Base-by-base conservation (phyloP, 176 grass and related monocot genomes). In the bread wheat (Triticum aestivum) region DNA sequence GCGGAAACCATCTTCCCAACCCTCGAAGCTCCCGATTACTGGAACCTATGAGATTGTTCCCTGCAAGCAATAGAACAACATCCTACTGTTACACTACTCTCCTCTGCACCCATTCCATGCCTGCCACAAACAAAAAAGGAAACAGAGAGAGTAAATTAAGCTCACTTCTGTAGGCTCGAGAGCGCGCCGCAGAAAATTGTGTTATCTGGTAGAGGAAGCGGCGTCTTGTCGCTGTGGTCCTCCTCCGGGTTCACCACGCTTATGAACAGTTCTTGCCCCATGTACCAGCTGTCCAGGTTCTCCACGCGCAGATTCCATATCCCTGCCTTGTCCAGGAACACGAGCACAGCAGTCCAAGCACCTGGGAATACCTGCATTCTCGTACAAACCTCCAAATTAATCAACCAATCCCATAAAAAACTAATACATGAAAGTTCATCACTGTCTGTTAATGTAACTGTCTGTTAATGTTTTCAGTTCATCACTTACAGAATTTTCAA, bases 291-390 rank as follows among this genome's bases (percentile, higher is more conserved):
- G 71, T 98, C 90, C 47, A 98, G 91, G 72, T 98, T 98, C 85
- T 96, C 88, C 20, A 88, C 88, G 8, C 90, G 89, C 81, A 98
- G 33, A 74, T 98, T 98, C 96, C 96, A 96, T 86, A 98, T 94
- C 12, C 96, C 96, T 21, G 89, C 92, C 44, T 98, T 98, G 78
- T 98, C 96, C 86, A 98, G 78, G 85, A 96, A 98, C 12, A 98
- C 93, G 24, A 98, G 88, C 70, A 96, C 88, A 61, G 96, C 90
- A 2, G 92, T 94, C 96, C 96, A 98, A 83, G 96, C 96, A 79
- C 93, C 96, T 33, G 96, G 90, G 82, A 92, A 98, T 65, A 98
- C 96, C 96, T 98, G 84, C 39, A 89, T 65, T 87, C 5, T 78
- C 33, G 11, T 63, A 73, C 1, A 89, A 29, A 65, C 23, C 14